Evolutionary conservation across 2,329 filamentous ascomycete species (phyloP), one percentile per base, ranked within the genome.

Genomic region (Atkinsonella hypoxylon): DNA sequence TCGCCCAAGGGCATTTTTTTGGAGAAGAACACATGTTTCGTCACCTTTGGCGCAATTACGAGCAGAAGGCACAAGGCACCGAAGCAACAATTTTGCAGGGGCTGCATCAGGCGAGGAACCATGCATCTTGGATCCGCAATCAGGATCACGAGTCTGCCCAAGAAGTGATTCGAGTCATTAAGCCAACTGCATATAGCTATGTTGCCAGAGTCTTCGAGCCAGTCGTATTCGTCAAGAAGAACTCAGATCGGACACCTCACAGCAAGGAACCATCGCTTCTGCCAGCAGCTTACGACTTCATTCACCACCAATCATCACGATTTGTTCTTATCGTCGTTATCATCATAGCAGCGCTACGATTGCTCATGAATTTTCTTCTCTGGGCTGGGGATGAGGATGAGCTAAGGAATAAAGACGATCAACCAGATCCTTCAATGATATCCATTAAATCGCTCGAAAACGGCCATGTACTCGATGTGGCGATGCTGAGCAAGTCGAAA

Each of bases 121-220:
- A 84, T 1, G 81, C 77, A 4, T 84, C 86, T 15, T 91, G 87
- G 87, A 71, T 90, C 47, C 77, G 78, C 26, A 73, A 89, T 51
- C 87, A 90, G 62, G 86, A 90, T 57, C 85, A 89, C 58, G 83
- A 87, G 59, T 89, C 85, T 1, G 86, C 85, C 2, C 78, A 77
- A 38, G 87, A 90, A 60, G 77, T 90, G 15, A 87, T 90, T 62
- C 75, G 79, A n/a, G 77, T 86, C 32, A 77, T 89, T 58, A 89
- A 87, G 56, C 86, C 86, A 7, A 71, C 76, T 50, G 78, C 81
- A 1, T 76, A 86, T 59, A 85, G 81, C 63, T 87, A 89, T 61
- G 72, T 87, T 17, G 85, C 87, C 20, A 77, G 78, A 43, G 83
- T 90, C 1, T 87, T 85, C 60, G 82, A 89, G 40, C 87, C 87